Conservation (phyloP, 805 yeast genomes). For the Wickerhamomyces queroliae region DNA sequence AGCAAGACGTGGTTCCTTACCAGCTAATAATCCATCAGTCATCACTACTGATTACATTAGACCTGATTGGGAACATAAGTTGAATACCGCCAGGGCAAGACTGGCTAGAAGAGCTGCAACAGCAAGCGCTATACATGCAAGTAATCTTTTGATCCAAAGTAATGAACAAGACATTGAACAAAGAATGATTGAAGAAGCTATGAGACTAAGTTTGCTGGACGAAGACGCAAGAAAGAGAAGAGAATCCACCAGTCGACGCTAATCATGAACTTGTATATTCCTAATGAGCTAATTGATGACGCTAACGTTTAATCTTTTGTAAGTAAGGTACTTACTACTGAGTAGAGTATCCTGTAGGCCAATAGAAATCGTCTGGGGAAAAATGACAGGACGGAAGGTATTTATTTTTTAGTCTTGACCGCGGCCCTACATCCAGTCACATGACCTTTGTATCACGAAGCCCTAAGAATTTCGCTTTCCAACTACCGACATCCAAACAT, state of each 20-base stretch:
- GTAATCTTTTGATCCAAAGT: conserved; percentile 58
- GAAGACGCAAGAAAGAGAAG: conserved; percentile 48
- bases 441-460: background rate
- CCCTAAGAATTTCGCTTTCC: background rate
- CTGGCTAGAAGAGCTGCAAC: conserved; percentile 87
- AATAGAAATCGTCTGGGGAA: background rate
- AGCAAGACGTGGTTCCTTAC: conserved; percentile 46
- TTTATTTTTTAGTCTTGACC: no score
- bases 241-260: conserved; percentile 12
- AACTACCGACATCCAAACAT: background rate
- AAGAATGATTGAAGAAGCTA: conserved; percentile 79
- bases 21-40: conserved; percentile 64
- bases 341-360: no score
- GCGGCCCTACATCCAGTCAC: background rate
- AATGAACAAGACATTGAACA: conserved; percentile 49
- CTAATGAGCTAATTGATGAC: no score
- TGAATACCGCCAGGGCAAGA: conserved; percentile 65
- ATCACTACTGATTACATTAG: conserved; percentile 77
- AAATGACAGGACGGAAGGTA: background rate
- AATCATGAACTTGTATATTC: no score
- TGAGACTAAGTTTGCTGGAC: conserved; percentile 66
- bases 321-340: no score
- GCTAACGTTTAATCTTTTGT: no score
- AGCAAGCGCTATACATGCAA: conserved; percentile 89
- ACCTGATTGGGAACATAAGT: conserved; percentile 87